Conservation (phyloP, 2,329 filamentous ascomycete species). For the Plenodomus lindquistii region DNA sequence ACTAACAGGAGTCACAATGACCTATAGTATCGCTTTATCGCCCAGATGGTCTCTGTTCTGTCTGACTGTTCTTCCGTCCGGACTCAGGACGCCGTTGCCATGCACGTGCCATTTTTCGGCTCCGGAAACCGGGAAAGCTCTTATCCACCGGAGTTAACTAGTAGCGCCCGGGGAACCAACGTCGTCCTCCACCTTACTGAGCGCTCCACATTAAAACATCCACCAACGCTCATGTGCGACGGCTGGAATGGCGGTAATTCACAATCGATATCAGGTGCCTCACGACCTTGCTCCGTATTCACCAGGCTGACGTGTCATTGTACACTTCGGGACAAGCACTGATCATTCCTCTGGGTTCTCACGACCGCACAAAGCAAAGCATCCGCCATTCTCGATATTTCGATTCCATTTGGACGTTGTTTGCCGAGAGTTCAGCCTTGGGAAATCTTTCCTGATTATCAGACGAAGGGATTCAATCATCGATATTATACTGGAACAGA, state of each 20-base stretch:
- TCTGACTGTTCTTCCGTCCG: too few species aligned
- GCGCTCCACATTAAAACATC: not conserved
- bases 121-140: too few species aligned
- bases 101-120: too few species aligned
- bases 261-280: not conserved
- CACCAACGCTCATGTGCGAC: not conserved
- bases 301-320: not conserved
- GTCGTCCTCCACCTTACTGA: too few species aligned
- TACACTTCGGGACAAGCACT: not conserved
- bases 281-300: not conserved
- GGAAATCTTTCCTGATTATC: not conserved
- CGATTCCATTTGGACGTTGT: too few species aligned
- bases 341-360: not conserved
- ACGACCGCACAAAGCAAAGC: not conserved
- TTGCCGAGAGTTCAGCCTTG: not conserved
- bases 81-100: too few species aligned
- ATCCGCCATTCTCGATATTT: not conserved
- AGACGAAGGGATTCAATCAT: not conserved
- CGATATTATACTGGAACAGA: not conserved
- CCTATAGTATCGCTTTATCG: too few species aligned
- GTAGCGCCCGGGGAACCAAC: too few species aligned
- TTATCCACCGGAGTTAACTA: too few species aligned
- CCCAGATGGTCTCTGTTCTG: too few species aligned
- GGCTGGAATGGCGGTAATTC: not conserved
- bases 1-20: too few species aligned